Conservation (phyloP, 805 yeast genomes). For the Suhomyces prunicola region DNA sequence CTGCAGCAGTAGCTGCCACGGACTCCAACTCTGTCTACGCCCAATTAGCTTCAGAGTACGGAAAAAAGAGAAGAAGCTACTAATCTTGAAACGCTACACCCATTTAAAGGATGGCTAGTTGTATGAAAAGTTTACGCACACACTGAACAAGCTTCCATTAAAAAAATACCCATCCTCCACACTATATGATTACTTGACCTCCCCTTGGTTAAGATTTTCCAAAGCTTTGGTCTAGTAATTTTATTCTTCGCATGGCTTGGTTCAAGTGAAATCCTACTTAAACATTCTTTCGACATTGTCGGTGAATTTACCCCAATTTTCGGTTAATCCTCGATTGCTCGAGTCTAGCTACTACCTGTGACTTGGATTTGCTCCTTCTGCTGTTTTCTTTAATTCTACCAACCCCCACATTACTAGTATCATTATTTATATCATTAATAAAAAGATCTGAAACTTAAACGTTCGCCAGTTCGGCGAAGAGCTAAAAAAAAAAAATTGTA, state of each 20-base stretch:
- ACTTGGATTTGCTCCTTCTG: background rate
- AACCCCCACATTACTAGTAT: background rate
- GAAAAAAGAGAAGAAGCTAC: constrained; percentile 16
- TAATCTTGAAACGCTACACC: constrained; percentile 2
- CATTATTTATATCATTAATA: background rate
- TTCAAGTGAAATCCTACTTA: background rate
- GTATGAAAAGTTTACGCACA: background rate
- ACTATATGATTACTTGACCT: background rate
- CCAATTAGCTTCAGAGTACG: constrained; percentile 11
- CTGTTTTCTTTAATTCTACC: background rate
- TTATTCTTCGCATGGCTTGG: background rate
- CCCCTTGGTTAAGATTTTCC: background rate
- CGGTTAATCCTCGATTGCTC: background rate
- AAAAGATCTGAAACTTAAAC: background rate
- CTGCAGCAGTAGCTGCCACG: constrained; percentile 9
- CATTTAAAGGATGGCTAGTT: constrained; percentile 5
- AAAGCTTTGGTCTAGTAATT: background rate
- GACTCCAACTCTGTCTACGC: constrained; percentile 8
- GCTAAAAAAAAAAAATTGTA: background rate
- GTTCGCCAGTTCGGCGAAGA: background rate
- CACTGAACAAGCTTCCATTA: background rate
- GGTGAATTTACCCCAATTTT: background rate
- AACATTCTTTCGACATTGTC: background rate
- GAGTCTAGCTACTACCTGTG: background rate
- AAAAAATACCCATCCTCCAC: background rate